Conservation (phyloP, 2,329 filamentous ascomycete species). For the Colletotrichum salicis region DNA sequence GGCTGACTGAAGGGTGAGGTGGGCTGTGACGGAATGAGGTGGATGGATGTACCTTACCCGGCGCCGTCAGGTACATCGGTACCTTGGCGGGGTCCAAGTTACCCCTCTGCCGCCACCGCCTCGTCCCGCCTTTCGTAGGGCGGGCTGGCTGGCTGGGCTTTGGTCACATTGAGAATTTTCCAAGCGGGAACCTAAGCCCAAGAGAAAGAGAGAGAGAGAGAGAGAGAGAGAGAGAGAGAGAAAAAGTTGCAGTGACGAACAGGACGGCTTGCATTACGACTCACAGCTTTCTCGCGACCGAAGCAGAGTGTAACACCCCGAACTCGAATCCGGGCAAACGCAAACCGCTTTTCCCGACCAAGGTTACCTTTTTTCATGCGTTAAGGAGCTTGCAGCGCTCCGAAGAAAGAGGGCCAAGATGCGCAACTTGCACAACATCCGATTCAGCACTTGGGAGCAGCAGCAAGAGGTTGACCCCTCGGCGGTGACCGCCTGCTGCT, state of each 20-base stretch:
- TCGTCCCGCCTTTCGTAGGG: conserved; percentile 7
- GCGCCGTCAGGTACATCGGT: background rate
- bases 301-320: conserved; percentile 1
- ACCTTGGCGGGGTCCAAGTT: background rate
- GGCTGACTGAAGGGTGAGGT: no score
- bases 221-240: background rate
- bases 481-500: conserved; percentile 79
- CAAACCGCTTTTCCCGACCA: background rate
- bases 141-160: conserved; percentile 1
- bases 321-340: background rate
- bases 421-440: conserved; percentile 88
- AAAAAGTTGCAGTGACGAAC: conserved; percentile 11
- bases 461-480: conserved; percentile 43
- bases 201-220: background rate
- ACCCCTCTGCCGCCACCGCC: background rate
- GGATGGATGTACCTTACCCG: conserved; percentile 12
- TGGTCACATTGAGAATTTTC: conserved; percentile 9
- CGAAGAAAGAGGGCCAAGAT: conserved; percentile 57
- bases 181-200: no score
- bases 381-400: background rate
- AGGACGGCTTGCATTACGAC: conserved; percentile 8
- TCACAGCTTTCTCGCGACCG: conserved; percentile 19
- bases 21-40: no score
- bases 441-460: conserved; percentile 73
- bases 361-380: conserved; percentile 1